Evolutionary conservation across 1,284 basidiomycete genomes (phyloP).

Genomic region (Boletus mariae): DNA sequence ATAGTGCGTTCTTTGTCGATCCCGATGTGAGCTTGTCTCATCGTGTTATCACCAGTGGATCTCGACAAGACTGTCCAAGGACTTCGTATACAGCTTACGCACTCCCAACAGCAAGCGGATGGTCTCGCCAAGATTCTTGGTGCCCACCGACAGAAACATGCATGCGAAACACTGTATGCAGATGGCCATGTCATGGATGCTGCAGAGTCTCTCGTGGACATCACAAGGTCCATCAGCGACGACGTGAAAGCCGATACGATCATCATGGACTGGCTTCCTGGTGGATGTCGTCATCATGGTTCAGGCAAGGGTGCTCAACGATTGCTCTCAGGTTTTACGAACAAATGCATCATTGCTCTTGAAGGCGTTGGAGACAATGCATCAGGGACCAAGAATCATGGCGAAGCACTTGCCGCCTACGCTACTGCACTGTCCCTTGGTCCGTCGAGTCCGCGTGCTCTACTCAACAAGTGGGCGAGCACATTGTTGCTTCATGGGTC

Average conservation of each 20-base stretch:
- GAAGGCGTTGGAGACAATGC: not conserved
- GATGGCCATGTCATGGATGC: not conserved
- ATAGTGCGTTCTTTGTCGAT: constrained; percentile 19
- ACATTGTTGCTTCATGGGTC: not conserved
- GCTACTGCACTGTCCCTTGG: not conserved
- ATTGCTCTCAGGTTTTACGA: not conserved
- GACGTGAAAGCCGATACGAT: not conserved
- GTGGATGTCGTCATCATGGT: not conserved
- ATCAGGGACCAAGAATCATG: not conserved
- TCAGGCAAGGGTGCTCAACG: not conserved
- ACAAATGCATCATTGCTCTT: not conserved
- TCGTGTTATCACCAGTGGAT: not conserved
- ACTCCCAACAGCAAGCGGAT: not conserved
- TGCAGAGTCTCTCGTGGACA: not conserved
- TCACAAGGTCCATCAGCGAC: not conserved
- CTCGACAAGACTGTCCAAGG: not conserved
- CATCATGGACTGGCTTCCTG: not conserved
- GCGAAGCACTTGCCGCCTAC: not conserved
- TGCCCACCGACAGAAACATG: not conserved
- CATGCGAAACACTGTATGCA: not conserved
- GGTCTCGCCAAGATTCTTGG: not conserved
- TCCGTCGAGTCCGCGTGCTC: not conserved
- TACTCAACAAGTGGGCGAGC: not conserved
- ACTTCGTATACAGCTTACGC: not conserved
- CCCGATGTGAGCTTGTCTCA: too few relatives aligned